A percentile compares a stretch with the other conserved stretches of the same genome.
Conservation (phyloP, 164 flowering plant species). For the Saururus chinensis region DNA sequence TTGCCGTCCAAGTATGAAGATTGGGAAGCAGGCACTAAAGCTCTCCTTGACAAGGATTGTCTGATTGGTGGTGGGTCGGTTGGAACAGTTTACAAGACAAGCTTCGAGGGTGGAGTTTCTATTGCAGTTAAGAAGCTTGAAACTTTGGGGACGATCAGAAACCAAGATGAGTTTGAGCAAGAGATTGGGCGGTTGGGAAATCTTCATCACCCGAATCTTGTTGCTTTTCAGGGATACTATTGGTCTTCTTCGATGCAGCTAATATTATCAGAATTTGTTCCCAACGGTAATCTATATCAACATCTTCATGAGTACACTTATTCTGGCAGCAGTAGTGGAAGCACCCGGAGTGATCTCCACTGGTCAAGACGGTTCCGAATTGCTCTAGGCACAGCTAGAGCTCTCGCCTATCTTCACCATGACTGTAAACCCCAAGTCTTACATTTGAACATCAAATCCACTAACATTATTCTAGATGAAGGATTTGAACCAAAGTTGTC, state of each 20-base stretch:
- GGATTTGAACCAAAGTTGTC: slow-evolving; percentile 61
- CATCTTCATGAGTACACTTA: slow-evolving; percentile 54
- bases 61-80: slow-evolving; percentile 79
- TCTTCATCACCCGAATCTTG: slow-evolving; percentile 67
- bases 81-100: slow-evolving; percentile 79
- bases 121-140: slow-evolving; percentile 96
- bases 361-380: slow-evolving; percentile 84
- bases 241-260: slow-evolving; percentile 89
- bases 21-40: slow-evolving; percentile 94
- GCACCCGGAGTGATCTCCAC: slow-evolving; percentile 38
- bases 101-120: slow-evolving; percentile 74
- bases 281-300: slow-evolving; percentile 74
- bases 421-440: slow-evolving; percentile 81
- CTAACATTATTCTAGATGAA: slow-evolving; percentile 80
- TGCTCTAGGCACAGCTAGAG: slow-evolving; percentile 87
- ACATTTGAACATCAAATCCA: slow-evolving; percentile 83
- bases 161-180: slow-evolving; percentile 96
- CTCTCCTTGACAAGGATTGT: slow-evolving; percentile 83
- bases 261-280: slow-evolving; percentile 65
- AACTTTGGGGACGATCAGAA: slow-evolving; percentile 72
- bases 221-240: slow-evolving; percentile 80
- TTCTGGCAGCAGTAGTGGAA: slow-evolving; percentile 57
- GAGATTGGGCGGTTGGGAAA: slow-evolving; percentile 79
- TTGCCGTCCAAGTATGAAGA: slow-evolving; percentile 91
- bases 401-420: slow-evolving; percentile 88